phyloP scores from a whole-genome alignment of 2,329 filamentous ascomycete species.

The Chaetomium olivaceum region DNA sequence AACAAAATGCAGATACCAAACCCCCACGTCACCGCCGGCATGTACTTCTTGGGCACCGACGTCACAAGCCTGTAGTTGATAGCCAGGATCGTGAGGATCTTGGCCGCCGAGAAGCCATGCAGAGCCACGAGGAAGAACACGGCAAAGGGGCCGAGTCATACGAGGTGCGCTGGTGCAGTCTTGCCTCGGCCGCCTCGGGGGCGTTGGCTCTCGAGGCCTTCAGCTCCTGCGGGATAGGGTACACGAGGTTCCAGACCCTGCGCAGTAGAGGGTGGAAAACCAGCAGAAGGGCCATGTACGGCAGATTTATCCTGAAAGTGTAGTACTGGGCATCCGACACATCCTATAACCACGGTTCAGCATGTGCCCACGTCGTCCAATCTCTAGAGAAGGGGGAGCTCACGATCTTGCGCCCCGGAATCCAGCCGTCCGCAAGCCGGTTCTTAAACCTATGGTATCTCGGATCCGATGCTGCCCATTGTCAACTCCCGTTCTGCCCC shows the following conservation, averaged over 20 bases:
- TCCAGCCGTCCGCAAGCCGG: conserved; percentile 80
- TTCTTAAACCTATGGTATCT: conserved; percentile 73
- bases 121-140: conserved; percentile 74
- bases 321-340: conserved; percentile 86
- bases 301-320: conserved; percentile 82
- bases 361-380: background rate
- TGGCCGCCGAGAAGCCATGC: conserved; percentile 82
- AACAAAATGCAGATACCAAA: conserved; percentile 89
- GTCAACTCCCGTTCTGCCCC: background rate
- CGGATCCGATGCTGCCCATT: conserved; percentile 68
- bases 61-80: conserved; percentile 79
- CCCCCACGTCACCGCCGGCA: conserved; percentile 79
- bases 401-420: conserved; percentile 86
- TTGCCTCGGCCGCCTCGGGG: conserved; percentile 52
- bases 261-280: conserved; percentile 78
- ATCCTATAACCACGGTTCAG: conserved; percentile 56
- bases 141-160: conserved; percentile 86
- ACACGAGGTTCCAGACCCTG: conserved; percentile 64
- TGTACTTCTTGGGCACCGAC: conserved; percentile 65
- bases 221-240: conserved; percentile 39
- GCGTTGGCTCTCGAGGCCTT: conserved; percentile 36
- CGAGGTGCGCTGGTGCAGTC: conserved; percentile 68
- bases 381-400: conserved; percentile 36
- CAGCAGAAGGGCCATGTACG: conserved; percentile 73
- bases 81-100: conserved; percentile 77